These are phyloP conservation scores for Magnusiomyces fungicola DNA, from an alignment of 1,139 yeast genomes.

Conservation along the genomic window DNA sequence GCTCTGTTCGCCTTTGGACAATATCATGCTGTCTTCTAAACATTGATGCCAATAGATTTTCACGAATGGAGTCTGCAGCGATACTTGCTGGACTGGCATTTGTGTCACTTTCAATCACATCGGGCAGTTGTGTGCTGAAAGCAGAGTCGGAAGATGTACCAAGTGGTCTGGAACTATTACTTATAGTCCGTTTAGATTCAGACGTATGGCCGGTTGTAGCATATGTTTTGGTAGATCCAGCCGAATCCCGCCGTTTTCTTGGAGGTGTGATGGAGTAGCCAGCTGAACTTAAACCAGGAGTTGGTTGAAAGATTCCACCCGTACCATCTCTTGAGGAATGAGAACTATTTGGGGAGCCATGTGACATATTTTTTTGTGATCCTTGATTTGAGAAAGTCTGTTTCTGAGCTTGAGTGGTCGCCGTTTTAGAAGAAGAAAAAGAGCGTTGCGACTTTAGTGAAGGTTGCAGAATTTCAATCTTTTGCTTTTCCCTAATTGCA, in stretches of 20 bases:
- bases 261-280: no score
- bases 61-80: slow-evolving; percentile 9
- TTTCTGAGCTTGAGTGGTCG: neutral
- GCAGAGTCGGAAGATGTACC: no score
- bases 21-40: slow-evolving; percentile 10
- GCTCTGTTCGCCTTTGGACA: neutral
- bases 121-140: no score
- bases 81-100: neutral
- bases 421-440: neutral
- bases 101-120: no score
- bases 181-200: no score
- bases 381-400: neutral
- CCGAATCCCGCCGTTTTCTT: no score
- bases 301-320: no score
- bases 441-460: neutral
- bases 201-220: no score
- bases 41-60: slow-evolving; percentile 11
- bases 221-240: no score
- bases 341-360: neutral
- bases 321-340: no score
- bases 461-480: neutral
- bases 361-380: neutral
- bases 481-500: neutral
- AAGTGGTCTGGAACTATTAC: no score
- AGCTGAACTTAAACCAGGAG: no score